phyloP scores from a whole-genome alignment of 23 red algal genomes.

The Gracilariopsis chorda region DNA sequence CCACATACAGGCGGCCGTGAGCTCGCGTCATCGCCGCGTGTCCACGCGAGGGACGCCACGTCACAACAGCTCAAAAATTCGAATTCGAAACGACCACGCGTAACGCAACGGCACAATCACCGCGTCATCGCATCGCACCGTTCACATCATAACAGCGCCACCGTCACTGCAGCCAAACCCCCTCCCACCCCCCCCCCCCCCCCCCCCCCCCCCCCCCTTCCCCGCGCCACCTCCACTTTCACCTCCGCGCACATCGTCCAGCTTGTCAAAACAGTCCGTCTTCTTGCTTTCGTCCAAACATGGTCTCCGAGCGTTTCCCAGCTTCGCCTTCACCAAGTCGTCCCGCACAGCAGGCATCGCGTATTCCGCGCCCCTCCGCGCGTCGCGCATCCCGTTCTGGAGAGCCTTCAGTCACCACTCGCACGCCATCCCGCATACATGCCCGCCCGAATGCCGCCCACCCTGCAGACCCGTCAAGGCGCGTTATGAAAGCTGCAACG shows the following conservation, averaged over 20 bases:
- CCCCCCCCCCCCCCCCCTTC: neutral
- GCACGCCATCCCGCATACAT: neutral
- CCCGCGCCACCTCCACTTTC: neutral
- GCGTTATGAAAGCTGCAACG: neutral
- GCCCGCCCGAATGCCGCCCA: neutral
- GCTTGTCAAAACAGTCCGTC: no score
- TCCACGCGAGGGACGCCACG: no score
- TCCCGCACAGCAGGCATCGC: neutral
- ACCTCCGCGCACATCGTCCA: no score
- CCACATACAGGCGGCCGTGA: no score
- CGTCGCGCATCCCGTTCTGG: neutral
- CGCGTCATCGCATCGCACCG: neutral
- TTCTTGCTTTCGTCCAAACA: no score
- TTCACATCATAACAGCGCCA: neutral
- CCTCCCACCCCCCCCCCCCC: neutral
- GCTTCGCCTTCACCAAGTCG: slow-evolving; percentile 1
- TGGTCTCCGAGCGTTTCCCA: slow-evolving; percentile 1
- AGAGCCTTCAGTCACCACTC: neutral
- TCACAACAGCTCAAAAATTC: no score
- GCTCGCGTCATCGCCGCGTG: no score
- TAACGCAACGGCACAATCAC: neutral
- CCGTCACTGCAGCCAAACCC: neutral
- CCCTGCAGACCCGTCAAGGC: neutral
- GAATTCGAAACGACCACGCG: neutral
- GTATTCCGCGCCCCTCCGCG: neutral